Conservation (phyloP, 805 yeast species). For the Brettanomyces bruxellensis region DNA sequence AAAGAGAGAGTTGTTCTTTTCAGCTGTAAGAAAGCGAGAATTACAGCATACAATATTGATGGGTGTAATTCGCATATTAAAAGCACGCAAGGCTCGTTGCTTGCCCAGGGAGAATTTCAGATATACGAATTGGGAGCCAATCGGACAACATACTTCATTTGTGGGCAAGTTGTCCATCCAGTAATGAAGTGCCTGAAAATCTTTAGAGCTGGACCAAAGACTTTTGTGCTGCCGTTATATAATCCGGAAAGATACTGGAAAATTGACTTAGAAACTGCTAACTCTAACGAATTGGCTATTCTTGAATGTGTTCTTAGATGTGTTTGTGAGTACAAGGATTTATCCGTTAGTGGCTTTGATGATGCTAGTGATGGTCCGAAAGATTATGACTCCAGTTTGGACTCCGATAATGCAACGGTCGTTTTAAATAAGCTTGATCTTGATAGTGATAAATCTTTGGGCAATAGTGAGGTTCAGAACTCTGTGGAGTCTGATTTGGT, state of each 20-base stretch:
- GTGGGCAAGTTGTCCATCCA: conserved; percentile 69
- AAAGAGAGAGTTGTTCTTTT: conserved; percentile 4
- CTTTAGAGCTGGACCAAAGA: conserved; percentile 36
- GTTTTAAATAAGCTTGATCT: not conserved
- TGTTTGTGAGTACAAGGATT: conserved; percentile 12
- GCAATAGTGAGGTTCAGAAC: not conserved
- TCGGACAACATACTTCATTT: conserved; percentile 50
- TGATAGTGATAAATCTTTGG: not conserved
- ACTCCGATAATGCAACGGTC: not conserved
- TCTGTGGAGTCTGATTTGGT: not conserved
- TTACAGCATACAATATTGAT: conserved; percentile 2
- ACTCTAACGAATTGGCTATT: conserved; percentile 16
- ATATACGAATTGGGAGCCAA: conserved; percentile 46
- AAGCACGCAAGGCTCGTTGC: conserved; percentile 31
- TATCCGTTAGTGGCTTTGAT: not conserved
- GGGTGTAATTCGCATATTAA: not conserved
- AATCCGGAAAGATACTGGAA: conserved; percentile 77
- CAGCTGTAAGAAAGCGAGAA: conserved; percentile 1
- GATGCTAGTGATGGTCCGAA: not conserved
- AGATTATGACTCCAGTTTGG: not conserved
- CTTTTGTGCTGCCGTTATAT: conserved; percentile 54
- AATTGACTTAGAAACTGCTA: conserved; percentile 13
- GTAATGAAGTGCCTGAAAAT: conserved; percentile 56
- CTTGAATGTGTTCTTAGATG: conserved; percentile 19
- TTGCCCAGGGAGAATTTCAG: conserved; percentile 54